Evolutionary conservation across 73 alveolate species (phyloP).

Genomic region (Halteria grandinella): DNA sequence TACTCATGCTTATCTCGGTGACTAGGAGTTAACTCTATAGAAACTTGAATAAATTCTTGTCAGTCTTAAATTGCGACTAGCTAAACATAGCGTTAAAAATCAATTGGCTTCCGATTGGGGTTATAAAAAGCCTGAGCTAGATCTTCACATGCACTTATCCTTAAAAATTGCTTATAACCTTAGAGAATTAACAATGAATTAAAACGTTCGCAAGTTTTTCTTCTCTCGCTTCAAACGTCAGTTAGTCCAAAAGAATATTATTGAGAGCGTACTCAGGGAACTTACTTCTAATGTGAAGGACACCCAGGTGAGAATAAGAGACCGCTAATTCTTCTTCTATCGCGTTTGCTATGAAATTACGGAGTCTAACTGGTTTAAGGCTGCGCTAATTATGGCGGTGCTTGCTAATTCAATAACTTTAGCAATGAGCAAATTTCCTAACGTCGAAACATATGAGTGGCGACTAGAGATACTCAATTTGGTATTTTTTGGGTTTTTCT

Average conservation of each 20-base stretch:
- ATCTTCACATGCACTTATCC: too few relatives aligned
- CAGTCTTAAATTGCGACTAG: too few relatives aligned
- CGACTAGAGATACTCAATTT: conserved; percentile 7
- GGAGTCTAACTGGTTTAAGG: neutral
- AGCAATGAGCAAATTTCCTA: conserved; percentile 32
- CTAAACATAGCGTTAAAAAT: too few relatives aligned
- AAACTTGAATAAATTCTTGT: too few relatives aligned
- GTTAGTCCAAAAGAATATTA: conserved; percentile 34
- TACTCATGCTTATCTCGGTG: too few relatives aligned
- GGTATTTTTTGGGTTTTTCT: conserved; percentile 42
- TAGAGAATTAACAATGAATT: conserved; percentile 1
- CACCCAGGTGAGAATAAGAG: conserved; percentile 16
- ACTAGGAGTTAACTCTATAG: too few relatives aligned
- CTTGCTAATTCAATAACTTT: conserved; percentile 30
- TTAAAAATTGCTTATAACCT: conserved; percentile 3
- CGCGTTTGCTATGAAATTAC: neutral
- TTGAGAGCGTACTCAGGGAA: conserved; percentile 5
- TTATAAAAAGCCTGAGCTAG: too few relatives aligned
- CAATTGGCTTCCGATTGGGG: too few relatives aligned
- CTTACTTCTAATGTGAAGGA: neutral
- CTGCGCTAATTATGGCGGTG: conserved; percentile 3
- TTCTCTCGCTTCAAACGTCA: conserved; percentile 2
- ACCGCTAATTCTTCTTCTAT: neutral
- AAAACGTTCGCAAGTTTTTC: neutral
- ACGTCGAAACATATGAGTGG: neutral